Conservation (phyloP, 2,329 filamentous ascomycete species). For the Cladosporium velox region DNA sequence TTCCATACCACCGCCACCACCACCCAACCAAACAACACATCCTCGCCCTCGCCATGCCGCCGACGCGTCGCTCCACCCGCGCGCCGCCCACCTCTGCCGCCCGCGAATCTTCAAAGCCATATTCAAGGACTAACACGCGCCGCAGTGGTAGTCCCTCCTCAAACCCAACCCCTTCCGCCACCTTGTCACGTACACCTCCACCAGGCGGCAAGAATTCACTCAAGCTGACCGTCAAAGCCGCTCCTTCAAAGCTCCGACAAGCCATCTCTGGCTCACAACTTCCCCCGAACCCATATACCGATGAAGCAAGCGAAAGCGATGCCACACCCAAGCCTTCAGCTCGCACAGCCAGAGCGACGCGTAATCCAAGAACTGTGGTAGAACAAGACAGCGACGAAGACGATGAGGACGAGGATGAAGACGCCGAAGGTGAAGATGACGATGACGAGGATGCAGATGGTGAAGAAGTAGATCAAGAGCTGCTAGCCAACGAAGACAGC, state of each 20-base stretch:
- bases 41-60: conserved; percentile 33
- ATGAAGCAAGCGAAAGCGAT: conserved; percentile 37
- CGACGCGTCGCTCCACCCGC: conserved; percentile 36
- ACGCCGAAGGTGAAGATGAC: conserved; percentile 43
- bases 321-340: conserved; percentile 35
- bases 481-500: conserved; percentile 32
- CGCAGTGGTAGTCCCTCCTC: conserved; percentile 27
- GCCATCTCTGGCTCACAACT: conserved; percentile 44
- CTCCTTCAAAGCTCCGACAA: conserved; percentile 51
- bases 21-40: not conserved
- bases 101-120: conserved; percentile 29
- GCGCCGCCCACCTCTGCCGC: conserved; percentile 28
- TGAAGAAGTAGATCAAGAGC: conserved; percentile 28
- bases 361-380: conserved; percentile 39
- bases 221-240: conserved; percentile 53
- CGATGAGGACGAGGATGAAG: conserved; percentile 40
- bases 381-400: conserved; percentile 38
- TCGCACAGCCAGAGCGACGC: conserved; percentile 32
- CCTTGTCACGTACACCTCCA: conserved; percentile 40
- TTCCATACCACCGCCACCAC: not conserved
- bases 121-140: conserved; percentile 32
- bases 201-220: conserved; percentile 48
- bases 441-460: conserved; percentile 37
- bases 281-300: conserved; percentile 37
- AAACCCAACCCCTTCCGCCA: conserved; percentile 26